phyloP scores from a whole-genome alignment of 1,284 basidiomycete genomes.

The Mycena citricolor region DNA sequence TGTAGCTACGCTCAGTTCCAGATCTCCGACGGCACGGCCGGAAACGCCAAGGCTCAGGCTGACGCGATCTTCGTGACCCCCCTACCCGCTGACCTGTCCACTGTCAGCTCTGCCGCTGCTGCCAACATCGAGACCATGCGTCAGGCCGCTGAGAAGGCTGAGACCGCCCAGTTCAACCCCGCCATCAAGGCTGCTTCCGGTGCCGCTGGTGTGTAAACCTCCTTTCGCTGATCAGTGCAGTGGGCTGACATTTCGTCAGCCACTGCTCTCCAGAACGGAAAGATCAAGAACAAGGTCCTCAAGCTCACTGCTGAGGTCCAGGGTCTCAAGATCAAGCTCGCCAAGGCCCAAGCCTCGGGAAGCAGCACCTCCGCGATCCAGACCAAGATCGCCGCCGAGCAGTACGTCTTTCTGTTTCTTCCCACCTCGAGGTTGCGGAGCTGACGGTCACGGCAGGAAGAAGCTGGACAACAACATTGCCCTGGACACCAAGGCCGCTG shows the following conservation, averaged over 20 bases:
- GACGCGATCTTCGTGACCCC: constrained; percentile 44
- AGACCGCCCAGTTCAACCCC: constrained; percentile 45
- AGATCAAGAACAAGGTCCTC: constrained; percentile 55
- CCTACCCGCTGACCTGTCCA: constrained; percentile 39
- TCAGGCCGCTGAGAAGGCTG: constrained; percentile 38
- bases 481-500: constrained; percentile 11
- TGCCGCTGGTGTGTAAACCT: constrained; percentile 28
- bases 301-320: constrained; percentile 41
- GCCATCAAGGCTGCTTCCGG: constrained; percentile 42
- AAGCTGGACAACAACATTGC: constrained; percentile 21
- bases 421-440: neutral
- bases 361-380: constrained; percentile 8
- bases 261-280: constrained; percentile 42
- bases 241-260: constrained; percentile 26
- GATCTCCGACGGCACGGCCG: constrained; percentile 45
- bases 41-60: constrained; percentile 41
- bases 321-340: constrained; percentile 22
- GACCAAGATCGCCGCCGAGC: constrained; percentile 9
- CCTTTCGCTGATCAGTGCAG: neutral
- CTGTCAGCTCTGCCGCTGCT: constrained; percentile 24
- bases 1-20: constrained; percentile 44
- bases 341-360: constrained; percentile 14
- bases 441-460: constrained; percentile 1
- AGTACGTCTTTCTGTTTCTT: constrained; percentile 5
- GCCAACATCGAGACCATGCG: constrained; percentile 44